Evolutionary conservation across 495 filamentous ascomycete genomes (phyloP).

Genomic region (Oleoguttula mirabilis): DNA sequence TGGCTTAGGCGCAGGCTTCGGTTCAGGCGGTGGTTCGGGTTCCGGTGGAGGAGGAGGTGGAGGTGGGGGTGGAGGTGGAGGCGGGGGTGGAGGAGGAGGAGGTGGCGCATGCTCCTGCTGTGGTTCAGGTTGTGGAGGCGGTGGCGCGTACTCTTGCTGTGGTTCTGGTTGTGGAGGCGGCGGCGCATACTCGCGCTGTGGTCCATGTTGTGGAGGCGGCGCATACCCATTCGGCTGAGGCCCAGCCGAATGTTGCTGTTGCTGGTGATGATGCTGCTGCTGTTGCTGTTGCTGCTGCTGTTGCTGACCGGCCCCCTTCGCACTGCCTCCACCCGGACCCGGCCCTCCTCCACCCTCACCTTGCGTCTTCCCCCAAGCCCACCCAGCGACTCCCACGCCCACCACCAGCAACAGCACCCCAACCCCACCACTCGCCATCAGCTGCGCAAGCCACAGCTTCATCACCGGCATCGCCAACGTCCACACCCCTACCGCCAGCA

Average conservation of each 20-base stretch:
- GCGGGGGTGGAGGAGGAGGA: conserved; percentile 10
- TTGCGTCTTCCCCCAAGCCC: conserved; percentile 60
- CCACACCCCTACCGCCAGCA: conserved; percentile 54
- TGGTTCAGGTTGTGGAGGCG: conserved; percentile 4
- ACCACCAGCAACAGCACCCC: conserved; percentile 49
- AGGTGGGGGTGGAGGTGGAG: conserved; percentile 13
- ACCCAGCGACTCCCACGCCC: conserved; percentile 61
- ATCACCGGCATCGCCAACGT: conserved; percentile 56
- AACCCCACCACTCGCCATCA: conserved; percentile 51
- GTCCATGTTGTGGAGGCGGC: conserved; percentile 10
- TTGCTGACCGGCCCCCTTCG: neutral
- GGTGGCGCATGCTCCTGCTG: conserved; percentile 2
- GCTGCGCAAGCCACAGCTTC: conserved; percentile 48
- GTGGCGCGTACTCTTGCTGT: too few species aligned
- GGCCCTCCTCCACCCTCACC: conserved; percentile 29
- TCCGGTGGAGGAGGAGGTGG: conserved; percentile 16
- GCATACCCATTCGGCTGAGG: conserved; percentile 19
- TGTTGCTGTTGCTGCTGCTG: conserved; percentile 3
- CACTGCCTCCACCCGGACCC: conserved; percentile 9
- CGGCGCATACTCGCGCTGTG: too few species aligned
- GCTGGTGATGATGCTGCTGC: too few species aligned
- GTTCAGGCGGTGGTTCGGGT: conserved; percentile 8
- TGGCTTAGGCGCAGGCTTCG: conserved; percentile 15
- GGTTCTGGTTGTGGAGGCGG: conserved; percentile 4
- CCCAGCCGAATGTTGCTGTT: conserved; percentile 9